Conservation (phyloP, 1,284 basidiomycete genomes). For the Stereum hirsutum region DNA sequence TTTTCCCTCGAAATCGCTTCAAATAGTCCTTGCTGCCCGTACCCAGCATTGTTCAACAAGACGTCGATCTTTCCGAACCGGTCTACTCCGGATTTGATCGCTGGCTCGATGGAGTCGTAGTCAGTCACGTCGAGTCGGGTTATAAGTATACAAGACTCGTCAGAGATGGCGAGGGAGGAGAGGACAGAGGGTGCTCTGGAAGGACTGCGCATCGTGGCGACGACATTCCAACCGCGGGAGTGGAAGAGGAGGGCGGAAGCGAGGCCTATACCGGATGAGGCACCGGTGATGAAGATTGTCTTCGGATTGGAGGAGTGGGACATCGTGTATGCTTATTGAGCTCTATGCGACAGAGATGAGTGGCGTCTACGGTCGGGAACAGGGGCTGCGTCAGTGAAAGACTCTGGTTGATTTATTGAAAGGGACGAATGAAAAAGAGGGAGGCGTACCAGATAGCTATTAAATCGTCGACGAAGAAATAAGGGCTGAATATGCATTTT, state of each 20-base stretch:
- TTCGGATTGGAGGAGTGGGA: too few species aligned
- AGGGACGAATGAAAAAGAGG: too few species aligned
- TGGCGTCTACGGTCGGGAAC: too few species aligned
- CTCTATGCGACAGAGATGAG: too few species aligned
- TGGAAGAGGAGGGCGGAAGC: neutral
- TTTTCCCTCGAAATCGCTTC: neutral
- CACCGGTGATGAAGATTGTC: neutral
- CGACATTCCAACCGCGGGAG: neutral
- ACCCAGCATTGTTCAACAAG: neutral
- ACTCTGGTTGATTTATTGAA: too few species aligned
- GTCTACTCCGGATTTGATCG: neutral
- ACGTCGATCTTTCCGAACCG: neutral
- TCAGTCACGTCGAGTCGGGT: neutral
- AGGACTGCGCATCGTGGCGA: neutral
- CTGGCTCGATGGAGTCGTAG: neutral
- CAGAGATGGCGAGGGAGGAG: too few species aligned
- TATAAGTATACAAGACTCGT: neutral
- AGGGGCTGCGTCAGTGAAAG: too few species aligned
- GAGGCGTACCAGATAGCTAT: too few species aligned
- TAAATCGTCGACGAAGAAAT: too few species aligned
- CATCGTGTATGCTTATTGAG: too few species aligned
- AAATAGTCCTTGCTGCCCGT: neutral
- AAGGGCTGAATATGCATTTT: too few species aligned
- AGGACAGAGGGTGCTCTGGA: too few species aligned
- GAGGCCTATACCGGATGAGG: neutral